Percentiles rank a stretch among this genome's conserved stretches.
phyloP scores from a whole-genome alignment of 495 filamentous ascomycete species.

The Daldinia bambusicola region DNA sequence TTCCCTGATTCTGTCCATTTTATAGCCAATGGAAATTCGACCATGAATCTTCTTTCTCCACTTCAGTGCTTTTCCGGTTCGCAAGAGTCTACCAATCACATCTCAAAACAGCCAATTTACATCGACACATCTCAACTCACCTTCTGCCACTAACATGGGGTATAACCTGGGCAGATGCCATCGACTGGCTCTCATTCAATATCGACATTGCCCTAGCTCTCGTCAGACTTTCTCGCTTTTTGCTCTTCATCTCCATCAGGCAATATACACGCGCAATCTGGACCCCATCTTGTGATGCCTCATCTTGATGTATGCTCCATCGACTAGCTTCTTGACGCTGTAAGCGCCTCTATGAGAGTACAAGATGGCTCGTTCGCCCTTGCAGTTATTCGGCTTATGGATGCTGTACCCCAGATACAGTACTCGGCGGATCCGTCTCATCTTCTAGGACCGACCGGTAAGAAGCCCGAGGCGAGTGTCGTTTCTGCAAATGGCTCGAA shows the following conservation, averaged over 20 bases:
- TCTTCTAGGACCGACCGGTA: conserved; percentile 27
- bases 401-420: conserved; percentile 34
- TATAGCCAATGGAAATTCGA: conserved; percentile 47
- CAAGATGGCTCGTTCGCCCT: conserved; percentile 28
- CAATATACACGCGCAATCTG: conserved; percentile 39
- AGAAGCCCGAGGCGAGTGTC: conserved; percentile 34
- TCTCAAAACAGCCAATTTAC: conserved; percentile 36
- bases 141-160: conserved; percentile 50
- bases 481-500: conserved; percentile 39
- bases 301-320: conserved; percentile 21
- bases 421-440: conserved; percentile 23
- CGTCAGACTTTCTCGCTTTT: conserved; percentile 33
- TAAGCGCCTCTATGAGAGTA: conserved; percentile 37
- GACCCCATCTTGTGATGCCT: conserved; percentile 38
- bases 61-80: conserved; percentile 41
- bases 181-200: conserved; percentile 50
- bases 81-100: conserved; percentile 33
- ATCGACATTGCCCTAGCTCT: conserved; percentile 36
- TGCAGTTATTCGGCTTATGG: conserved; percentile 28
- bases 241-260: conserved; percentile 36
- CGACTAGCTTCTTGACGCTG: conserved; percentile 36
- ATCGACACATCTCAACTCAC: conserved; percentile 48
- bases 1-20: conserved; percentile 45
- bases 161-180: conserved; percentile 43
- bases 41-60: conserved; percentile 32